Evolutionary conservation across 164 flowering plant species (phyloP).

Genomic region (Annona squamosa): DNA sequence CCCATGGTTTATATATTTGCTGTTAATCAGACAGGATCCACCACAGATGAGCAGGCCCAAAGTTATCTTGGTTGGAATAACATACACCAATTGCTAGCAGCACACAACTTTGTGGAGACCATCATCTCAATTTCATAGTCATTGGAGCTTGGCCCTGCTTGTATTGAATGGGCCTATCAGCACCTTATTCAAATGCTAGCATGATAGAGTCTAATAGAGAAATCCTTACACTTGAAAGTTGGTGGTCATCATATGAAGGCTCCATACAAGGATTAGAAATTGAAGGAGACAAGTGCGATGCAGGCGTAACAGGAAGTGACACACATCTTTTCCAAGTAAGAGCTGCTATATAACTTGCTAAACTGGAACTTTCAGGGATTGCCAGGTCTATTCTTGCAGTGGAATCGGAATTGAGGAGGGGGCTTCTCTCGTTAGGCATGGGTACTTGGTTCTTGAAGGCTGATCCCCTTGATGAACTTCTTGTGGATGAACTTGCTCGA

Average conservation of each 20-base stretch:
- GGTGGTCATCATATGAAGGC: slow-evolving; percentile 26
- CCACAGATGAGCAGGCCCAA: background rate
- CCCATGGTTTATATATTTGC: background rate
- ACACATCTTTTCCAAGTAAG: slow-evolving; percentile 54
- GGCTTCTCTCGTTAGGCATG: slow-evolving; percentile 46
- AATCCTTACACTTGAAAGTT: slow-evolving; percentile 29
- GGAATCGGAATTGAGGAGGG: slow-evolving; percentile 35
- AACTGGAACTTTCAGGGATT: slow-evolving; percentile 34
- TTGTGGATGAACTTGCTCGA: slow-evolving; percentile 37
- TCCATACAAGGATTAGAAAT: slow-evolving; percentile 38
- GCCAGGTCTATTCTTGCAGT: slow-evolving; percentile 18
- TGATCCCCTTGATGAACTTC: slow-evolving; percentile 46
- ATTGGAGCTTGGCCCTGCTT: background rate
- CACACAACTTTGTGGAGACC: background rate
- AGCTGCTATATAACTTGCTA: slow-evolving; percentile 24
- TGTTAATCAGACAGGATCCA: background rate
- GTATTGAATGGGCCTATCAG: background rate
- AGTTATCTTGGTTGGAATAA: background rate
- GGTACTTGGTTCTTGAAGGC: slow-evolving; percentile 54
- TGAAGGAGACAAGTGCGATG: slow-evolving; percentile 46
- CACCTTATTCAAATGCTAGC: background rate
- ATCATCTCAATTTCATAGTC: background rate
- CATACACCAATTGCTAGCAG: background rate
- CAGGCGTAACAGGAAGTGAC: slow-evolving; percentile 71
- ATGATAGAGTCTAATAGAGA: background rate